These are phyloP conservation scores for Grammothele lineata DNA, from an alignment of 768 basidiomycete species.

Conservation along the genomic window DNA sequence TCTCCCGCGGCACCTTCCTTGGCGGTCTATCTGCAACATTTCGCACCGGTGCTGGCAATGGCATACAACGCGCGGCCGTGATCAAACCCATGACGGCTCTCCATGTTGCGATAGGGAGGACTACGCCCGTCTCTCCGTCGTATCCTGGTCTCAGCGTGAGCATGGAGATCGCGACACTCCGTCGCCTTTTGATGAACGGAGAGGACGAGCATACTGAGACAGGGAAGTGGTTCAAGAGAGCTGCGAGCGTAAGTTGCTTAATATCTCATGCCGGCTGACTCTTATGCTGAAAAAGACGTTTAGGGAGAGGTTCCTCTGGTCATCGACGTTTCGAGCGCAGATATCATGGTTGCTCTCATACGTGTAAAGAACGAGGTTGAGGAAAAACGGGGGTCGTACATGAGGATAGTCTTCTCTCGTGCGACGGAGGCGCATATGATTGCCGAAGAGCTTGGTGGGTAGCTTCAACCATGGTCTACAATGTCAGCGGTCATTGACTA, in stretches of 20 bases:
- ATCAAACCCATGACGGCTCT: slow-evolving; percentile 41
- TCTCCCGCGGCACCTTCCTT: slow-evolving; percentile 25
- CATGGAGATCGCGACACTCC: slow-evolving; percentile 74
- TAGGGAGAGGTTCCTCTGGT: slow-evolving; percentile 74
- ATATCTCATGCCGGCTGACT: background rate
- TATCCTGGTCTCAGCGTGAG: slow-evolving; percentile 54
- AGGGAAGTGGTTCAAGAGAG: slow-evolving; percentile 33
- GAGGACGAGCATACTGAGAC: slow-evolving; percentile 29
- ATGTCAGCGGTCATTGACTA: background rate
- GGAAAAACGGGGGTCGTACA: slow-evolving; percentile 32
- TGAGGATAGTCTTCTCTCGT: slow-evolving; percentile 61
- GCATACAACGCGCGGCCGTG: slow-evolving; percentile 39
- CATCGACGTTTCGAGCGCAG: slow-evolving; percentile 70
- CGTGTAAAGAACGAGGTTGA: slow-evolving; percentile 65
- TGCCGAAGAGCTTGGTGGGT: slow-evolving; percentile 56
- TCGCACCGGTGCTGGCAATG: slow-evolving; percentile 34
- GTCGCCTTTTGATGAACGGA: slow-evolving; percentile 52
- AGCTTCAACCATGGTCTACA: slow-evolving; percentile 30
- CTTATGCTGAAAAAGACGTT: too few relatives aligned
- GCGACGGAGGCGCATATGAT: slow-evolving; percentile 66
- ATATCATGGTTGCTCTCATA: slow-evolving; percentile 76
- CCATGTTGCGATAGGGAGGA: slow-evolving; percentile 35
- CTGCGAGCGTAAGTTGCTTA: slow-evolving; percentile 24
- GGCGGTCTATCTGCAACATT: slow-evolving; percentile 42
- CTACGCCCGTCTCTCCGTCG: slow-evolving; percentile 20